phyloP scores from a whole-genome alignment of 441 rosid species.

The Caryocar brasiliense region DNA sequence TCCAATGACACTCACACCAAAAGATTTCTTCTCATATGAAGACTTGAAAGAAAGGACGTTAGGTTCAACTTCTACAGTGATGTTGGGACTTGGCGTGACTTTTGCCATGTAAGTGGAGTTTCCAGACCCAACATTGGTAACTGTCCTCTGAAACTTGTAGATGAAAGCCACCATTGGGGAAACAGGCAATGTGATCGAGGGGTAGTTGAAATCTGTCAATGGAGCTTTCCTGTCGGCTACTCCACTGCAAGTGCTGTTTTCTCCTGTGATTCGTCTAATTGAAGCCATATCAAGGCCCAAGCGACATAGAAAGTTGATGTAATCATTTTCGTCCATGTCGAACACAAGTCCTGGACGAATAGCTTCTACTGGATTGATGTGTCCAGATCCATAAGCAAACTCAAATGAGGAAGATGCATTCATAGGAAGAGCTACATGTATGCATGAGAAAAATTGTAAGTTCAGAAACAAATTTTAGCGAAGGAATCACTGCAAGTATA shows the following conservation, averaged over 20 bases:
- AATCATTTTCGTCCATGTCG: conserved; percentile 23
- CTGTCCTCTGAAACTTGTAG: conserved; percentile 27
- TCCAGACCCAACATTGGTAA: conserved; percentile 35
- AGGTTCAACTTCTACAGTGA: conserved; percentile 22
- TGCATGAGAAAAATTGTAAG: neutral
- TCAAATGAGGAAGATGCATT: conserved; percentile 18
- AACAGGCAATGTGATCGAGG: conserved; percentile 14
- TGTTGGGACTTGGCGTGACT: neutral
- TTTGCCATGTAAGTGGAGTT: conserved; percentile 29
- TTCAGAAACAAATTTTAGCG: too few relatives aligned
- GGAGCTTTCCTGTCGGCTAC: neutral
- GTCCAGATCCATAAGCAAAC: conserved; percentile 42
- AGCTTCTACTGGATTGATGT: conserved; percentile 28
- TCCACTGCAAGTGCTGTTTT: conserved; percentile 18
- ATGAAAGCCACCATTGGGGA: neutral
- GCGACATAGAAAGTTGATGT: conserved; percentile 26
- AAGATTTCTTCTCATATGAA: conserved; percentile 26
- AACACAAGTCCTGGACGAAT: conserved; percentile 36
- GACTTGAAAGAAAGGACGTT: conserved; percentile 21
- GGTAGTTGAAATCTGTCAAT: conserved; percentile 33
- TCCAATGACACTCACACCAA: conserved; percentile 25
- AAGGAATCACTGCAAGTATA: neutral
- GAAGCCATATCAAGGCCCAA: neutral
- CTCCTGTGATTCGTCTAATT: conserved; percentile 20
- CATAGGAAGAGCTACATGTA: conserved; percentile 28